These are phyloP conservation scores for Terfezia claveryi DNA, from an alignment of 495 filamentous ascomycete species.

Conservation along the genomic window DNA sequence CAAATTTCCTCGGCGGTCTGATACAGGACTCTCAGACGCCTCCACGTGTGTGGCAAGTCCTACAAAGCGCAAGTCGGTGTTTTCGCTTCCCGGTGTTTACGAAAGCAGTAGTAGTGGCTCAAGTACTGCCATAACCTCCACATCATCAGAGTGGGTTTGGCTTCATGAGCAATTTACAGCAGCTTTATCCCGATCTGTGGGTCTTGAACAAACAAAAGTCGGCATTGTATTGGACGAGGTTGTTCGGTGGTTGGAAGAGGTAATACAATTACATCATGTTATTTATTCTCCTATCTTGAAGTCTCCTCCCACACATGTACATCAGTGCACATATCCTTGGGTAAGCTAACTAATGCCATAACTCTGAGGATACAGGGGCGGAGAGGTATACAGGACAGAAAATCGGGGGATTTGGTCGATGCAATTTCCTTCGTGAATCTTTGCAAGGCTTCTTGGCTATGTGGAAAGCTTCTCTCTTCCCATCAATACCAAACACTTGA, in stretches of 20 bases:
- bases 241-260: conserved; percentile 11
- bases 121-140: neutral
- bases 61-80: no score
- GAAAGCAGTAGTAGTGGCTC: no score
- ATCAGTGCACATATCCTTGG: no score
- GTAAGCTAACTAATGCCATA: no score
- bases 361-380: no score
- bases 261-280: neutral
- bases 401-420: neutral
- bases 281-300: no score
- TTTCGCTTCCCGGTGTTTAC: no score
- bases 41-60: no score
- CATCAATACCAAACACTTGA: conserved; percentile 1
- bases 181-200: neutral
- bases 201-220: conserved; percentile 2
- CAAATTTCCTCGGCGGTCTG: no score
- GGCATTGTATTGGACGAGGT: conserved; percentile 6
- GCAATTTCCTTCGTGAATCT: conserved; percentile 3
- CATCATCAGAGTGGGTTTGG: conserved; percentile 1
- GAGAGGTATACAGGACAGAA: no score
- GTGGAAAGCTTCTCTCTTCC: neutral
- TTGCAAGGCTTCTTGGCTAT: conserved; percentile 8
- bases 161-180: conserved; percentile 1
- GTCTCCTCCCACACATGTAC: no score
- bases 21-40: no score